A percentile compares a stretch with the other conserved stretches of the same genome.
phyloP scores from a whole-genome alignment of 139 green algal species.

The Chlamydomonas applanata region DNA sequence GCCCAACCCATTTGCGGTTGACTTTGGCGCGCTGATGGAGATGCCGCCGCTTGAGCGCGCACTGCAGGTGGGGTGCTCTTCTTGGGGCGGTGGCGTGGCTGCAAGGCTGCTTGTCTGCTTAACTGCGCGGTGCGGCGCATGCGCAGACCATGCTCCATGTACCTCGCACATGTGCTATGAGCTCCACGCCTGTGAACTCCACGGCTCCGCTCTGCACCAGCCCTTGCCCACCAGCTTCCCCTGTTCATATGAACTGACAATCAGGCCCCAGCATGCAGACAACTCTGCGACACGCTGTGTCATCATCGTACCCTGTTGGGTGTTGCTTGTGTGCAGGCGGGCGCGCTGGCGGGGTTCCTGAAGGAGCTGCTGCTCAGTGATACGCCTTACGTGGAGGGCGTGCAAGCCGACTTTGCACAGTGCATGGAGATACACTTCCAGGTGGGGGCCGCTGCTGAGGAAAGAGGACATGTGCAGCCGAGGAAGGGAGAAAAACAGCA shows the following conservation, averaged over 20 bases:
- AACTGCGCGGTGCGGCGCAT: not conserved
- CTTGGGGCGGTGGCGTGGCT: not conserved
- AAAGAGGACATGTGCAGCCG: no score
- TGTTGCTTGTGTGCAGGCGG: slow-evolving; percentile 40
- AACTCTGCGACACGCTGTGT: no score
- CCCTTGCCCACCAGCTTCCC: no score
- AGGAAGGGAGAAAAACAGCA: no score
- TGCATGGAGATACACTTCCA: slow-evolving; percentile 55
- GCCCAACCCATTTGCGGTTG: slow-evolving; percentile 58
- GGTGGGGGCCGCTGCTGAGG: no score
- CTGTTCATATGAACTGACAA: no score
- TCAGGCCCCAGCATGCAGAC: no score
- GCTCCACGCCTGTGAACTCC: not conserved
- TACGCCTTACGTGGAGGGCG: slow-evolving; percentile 23
- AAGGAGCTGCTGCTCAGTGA: slow-evolving; percentile 49
- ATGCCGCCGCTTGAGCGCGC: slow-evolving; percentile 59
- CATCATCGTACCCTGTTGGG: not conserved
- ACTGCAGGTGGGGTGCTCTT: slow-evolving; percentile 44
- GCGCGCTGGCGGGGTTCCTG: slow-evolving; percentile 50
- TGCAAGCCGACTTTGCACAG: slow-evolving; percentile 53
- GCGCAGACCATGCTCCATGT: not conserved
- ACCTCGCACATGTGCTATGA: not conserved
- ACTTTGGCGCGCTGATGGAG: slow-evolving; percentile 48
- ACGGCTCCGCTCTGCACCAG: no score
- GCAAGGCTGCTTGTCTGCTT: not conserved